Conservation (phyloP, 1,284 basidiomycete genomes). For the Heterobasidion irregulare region DNA sequence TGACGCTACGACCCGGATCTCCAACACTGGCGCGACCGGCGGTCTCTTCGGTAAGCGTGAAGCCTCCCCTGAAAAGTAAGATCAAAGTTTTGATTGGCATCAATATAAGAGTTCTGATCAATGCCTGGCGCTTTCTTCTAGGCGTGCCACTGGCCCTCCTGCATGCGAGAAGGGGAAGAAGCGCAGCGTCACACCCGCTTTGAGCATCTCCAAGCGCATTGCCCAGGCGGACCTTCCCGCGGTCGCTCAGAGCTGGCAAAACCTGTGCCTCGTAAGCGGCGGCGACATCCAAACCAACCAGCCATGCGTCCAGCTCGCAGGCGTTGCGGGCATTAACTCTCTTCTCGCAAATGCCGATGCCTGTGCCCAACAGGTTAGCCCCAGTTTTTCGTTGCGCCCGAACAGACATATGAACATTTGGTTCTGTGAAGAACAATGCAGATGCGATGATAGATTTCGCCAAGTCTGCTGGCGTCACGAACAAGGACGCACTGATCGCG, state of each 20-base stretch:
- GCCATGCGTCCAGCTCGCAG: conserved; percentile 32
- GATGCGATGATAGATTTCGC: conserved; percentile 42
- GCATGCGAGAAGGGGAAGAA: neutral
- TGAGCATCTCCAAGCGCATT: conserved; percentile 13
- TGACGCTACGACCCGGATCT: neutral
- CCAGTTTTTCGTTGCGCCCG: neutral
- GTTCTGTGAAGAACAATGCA: conserved; percentile 29
- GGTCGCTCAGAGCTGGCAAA: conserved; percentile 21
- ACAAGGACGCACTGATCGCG: conserved; percentile 29
- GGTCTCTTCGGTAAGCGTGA: neutral
- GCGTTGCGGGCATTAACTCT: conserved; percentile 30
- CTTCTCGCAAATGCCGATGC: conserved; percentile 33
- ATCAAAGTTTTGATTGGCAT: neutral
- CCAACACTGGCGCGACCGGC: neutral
- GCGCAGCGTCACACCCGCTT: neutral
- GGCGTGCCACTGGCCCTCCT: neutral
- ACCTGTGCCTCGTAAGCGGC: conserved; percentile 23
- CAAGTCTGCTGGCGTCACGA: conserved; percentile 30
- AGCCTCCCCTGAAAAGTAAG: neutral
- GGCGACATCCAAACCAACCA: conserved; percentile 29
- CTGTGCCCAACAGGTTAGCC: conserved; percentile 20
- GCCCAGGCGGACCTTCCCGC: conserved; percentile 18
- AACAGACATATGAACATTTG: conserved; percentile 6
- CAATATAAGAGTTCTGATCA: neutral
- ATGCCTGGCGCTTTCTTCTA: neutral